Evolutionary conservation across 192 early-diverging fungal species (phyloP), one percentile per base, ranked within the genome.

Genomic region (Paraglomus occultum): DNA sequence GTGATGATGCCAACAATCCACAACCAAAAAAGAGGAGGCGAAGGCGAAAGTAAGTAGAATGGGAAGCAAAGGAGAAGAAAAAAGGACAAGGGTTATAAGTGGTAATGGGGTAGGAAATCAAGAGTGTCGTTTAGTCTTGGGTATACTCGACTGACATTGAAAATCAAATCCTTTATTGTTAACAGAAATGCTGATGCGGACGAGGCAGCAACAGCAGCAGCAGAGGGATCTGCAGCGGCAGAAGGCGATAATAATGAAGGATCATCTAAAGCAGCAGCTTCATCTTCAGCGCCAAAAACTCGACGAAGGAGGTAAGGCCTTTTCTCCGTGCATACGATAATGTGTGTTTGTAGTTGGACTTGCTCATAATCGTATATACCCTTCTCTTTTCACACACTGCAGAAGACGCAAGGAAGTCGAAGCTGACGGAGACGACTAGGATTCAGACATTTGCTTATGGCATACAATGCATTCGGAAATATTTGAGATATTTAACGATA

Each of bases 21-120:
- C 67, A 70, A 59, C 55, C 57, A 39, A 70, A 59, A 23, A 57
- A 54, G 40, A 43, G 67, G 40, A 70, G 31, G 40, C 15, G 54
- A 18, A 43, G 67, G 45, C 57, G 43, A 46, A 70, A 46, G 67
- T 70, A 70, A 70, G n/a, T 69, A 14, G 39, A 39, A 44, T 42
- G 45, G 15, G 6, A 7, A 6, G 6, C 18, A 63, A 20, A 18
- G 49, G 5, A 64, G 47, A 14, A 64, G 43, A 12, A 64, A 64
- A 38, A 20, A 20, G 6, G 61, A 64, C 7, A 47, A 64, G 20
- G 45, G 8, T n/a, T 64, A 64, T 20, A 20, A 20, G 15, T 22
- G 45, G 4, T 22, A 44, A 18, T 14, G 11, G 23, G 10, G 6
- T 57, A 1, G n/a, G 7, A 6, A 18, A 52, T 52, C 51, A 52